phyloP scores from a whole-genome alignment of 2,329 filamentous ascomycete genomes.

The Rhynchosporium secalis region DNA sequence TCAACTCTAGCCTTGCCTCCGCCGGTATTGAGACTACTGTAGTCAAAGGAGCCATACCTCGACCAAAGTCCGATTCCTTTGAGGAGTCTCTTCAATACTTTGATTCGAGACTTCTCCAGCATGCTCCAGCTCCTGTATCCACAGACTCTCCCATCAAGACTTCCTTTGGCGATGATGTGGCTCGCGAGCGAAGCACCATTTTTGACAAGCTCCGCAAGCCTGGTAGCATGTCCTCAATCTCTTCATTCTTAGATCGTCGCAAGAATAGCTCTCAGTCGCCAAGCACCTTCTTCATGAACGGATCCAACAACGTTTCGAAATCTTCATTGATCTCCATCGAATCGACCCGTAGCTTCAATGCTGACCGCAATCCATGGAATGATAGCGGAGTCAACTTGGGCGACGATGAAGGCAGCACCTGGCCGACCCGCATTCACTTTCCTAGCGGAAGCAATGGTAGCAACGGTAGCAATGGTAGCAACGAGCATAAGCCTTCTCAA shows the following conservation, averaged over 20 bases:
- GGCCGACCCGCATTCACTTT: constrained; percentile 58
- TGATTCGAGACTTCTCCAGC: constrained; percentile 92
- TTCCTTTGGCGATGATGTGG: constrained; percentile 78
- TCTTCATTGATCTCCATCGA: constrained; percentile 95
- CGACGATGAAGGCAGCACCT: constrained; percentile 73
- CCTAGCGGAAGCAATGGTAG: constrained; percentile 52
- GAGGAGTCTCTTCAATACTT: constrained; percentile 97
- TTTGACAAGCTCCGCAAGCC: constrained; percentile 94
- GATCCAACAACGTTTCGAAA: constrained; percentile 86
- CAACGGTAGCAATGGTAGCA: constrained; percentile 47
- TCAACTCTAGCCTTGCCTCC: constrained; percentile 81
- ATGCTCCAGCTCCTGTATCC: constrained; percentile 75
- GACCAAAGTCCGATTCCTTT: constrained; percentile 98
- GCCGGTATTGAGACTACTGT: constrained; percentile 85
- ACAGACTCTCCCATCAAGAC: constrained; percentile 89
- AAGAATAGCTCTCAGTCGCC: constrained; percentile 91
- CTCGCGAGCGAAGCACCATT: constrained; percentile 76
- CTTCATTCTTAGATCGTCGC: constrained; percentile 91
- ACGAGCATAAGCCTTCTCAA: constrained; percentile 59
- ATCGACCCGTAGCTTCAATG: constrained; percentile 84
- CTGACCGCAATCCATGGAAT: constrained; percentile 97
- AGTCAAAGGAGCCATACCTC: constrained; percentile 90
- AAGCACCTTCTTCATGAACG: constrained; percentile 85
- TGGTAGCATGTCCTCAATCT: constrained; percentile 89
- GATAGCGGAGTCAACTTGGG: constrained; percentile 93